Evolutionary conservation across 176 grass and related monocot genomes (phyloP).

Genomic region (Triticum turgidum): DNA sequence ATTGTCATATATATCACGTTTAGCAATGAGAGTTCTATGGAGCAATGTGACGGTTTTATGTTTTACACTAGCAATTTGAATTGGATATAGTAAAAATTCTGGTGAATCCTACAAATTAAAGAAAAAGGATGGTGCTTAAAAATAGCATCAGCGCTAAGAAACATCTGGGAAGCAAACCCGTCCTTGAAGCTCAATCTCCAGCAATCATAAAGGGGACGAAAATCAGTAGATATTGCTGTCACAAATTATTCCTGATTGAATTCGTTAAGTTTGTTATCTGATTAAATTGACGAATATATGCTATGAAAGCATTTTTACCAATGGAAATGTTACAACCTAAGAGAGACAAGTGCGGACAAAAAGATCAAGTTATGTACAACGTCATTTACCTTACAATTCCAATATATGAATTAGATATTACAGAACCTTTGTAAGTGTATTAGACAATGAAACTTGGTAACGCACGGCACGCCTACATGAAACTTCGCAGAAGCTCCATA

Average conservation of each 20-base stretch:
- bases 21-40: neutral
- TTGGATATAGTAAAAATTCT: neutral
- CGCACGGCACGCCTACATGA: neutral
- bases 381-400: neutral
- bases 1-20: slow-evolving; percentile 1
- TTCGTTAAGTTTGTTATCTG: neutral
- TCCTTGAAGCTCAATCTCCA: slow-evolving; percentile 39
- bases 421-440: neutral
- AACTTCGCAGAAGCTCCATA: neutral
- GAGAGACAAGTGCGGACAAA: neutral
- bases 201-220: slow-evolving; percentile 21
- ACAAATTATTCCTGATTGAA: neutral
- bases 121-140: neutral
- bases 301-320: neutral
- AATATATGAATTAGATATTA: slow-evolving; percentile 1
- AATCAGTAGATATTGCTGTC: neutral
- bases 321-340: neutral
- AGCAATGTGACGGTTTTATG: slow-evolving; percentile 3
- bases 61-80: neutral
- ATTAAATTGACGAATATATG: neutral
- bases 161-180: neutral
- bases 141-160: neutral
- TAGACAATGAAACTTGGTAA: neutral
- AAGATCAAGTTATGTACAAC: neutral
- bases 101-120: neutral